phyloP scores from a whole-genome alignment of 1,284 basidiomycete species.

The Tetrapyrgos nigripes region DNA sequence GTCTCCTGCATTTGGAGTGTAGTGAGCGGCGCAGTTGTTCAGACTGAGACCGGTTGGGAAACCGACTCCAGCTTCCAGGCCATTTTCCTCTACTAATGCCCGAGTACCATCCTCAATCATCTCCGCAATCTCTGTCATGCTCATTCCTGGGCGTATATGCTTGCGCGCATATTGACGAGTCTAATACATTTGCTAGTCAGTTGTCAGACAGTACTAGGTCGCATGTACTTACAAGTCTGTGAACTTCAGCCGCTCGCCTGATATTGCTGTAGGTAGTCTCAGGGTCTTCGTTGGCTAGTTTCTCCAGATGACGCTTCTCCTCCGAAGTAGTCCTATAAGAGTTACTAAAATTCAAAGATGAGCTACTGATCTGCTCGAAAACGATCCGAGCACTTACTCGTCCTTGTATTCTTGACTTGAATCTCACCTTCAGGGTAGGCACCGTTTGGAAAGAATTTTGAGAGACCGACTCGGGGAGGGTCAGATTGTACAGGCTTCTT shows the following conservation, averaged over 20 bases:
- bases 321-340: slow-evolving; percentile 89
- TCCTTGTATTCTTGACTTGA: slow-evolving; percentile 91
- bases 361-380: slow-evolving; percentile 1
- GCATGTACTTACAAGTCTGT: slow-evolving; percentile 96
- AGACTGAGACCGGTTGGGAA: slow-evolving; percentile 97
- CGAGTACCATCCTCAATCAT: slow-evolving; percentile 93
- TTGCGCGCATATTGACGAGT: slow-evolving; percentile 82
- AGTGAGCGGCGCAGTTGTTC: slow-evolving; percentile 97
- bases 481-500: slow-evolving; percentile 86
- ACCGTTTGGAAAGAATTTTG: slow-evolving; percentile 89
- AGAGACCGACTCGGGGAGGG: slow-evolving; percentile 91
- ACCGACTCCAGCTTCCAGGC: slow-evolving; percentile 86
- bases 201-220: no score
- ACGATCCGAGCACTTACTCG: slow-evolving; percentile 61
- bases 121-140: slow-evolving; percentile 94
- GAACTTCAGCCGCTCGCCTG: slow-evolving; percentile 94
- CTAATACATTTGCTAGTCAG: no score
- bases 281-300: slow-evolving; percentile 78
- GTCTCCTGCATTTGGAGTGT: slow-evolving; percentile 96
- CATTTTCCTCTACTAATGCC: slow-evolving; percentile 91
- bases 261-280: slow-evolving; percentile 88
- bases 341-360: slow-evolving; percentile 59
- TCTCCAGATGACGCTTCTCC: slow-evolving; percentile 89
- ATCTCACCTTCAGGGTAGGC: slow-evolving; percentile 93
- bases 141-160: slow-evolving; percentile 92